Evolutionary conservation across 2,329 filamentous ascomycete species (phyloP), one percentile per base, ranked within the genome.

Genomic region (Aspergillus sp.): DNA sequence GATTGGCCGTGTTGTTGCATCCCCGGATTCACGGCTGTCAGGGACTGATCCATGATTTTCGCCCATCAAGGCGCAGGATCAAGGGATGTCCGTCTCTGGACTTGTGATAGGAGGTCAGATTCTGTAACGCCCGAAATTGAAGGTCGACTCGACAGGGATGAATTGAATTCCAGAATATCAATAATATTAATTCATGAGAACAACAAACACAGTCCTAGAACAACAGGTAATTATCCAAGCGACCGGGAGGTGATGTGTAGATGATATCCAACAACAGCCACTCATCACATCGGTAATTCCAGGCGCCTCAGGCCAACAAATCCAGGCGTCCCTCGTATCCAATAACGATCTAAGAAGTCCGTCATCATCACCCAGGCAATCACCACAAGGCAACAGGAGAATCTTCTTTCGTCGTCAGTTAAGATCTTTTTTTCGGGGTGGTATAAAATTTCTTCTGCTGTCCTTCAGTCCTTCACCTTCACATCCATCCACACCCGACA

Each of bases 1-100:
- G 49, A 51, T 46, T 54, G 44, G 44, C 48, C 44, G 31, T 41
- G 47, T 50, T 32, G 38, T 54, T 58, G 45, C 56, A 54, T 50
- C 56, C 56, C 56, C 56, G 52, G 52, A 60, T 55, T 57, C 50
- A 55, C 47, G 43, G 38, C 49, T 57, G 56, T 54, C 48, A 52
- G 50, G 51, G 54, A 17, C 34, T 9, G 14, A 17, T 38, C 16
- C 7, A 17, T 38, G 49, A 41, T 43, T n/a, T n/a, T n/a, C n/a
- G n/a, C n/a, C n/a, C n/a, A n/a, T n/a, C n/a, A n/a, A n/a, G n/a
- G n/a, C n/a, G n/a, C n/a, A 44, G 49, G 34, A 55, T 57, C 53
- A 55, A 54, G 51, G 52, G 47, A 50, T 55, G 51, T 16, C 25
- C 34, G 38, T 29, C 46, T 20, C 17, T 32, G 13, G 23, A n/a